Evolutionary conservation across 2,329 filamentous ascomycete species (phyloP).

Genomic region (Pseudogymnoascus sp.): DNA sequence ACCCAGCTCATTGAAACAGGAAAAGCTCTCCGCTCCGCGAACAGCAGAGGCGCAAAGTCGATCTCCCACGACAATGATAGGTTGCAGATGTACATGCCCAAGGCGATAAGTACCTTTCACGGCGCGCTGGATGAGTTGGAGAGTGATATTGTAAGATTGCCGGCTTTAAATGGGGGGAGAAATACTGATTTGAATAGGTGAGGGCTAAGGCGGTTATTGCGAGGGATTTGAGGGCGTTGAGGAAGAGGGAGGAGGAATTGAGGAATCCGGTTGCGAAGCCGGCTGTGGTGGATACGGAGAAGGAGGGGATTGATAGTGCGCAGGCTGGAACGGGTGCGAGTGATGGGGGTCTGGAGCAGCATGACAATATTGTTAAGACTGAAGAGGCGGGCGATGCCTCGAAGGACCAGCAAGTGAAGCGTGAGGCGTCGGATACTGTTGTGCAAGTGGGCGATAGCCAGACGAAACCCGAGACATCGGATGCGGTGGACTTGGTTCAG

Average conservation of each 20-base stretch:
- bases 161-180: neutral
- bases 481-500: neutral
- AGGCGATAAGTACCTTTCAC: conserved; percentile 33
- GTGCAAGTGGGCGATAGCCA: neutral
- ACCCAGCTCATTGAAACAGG: conserved; percentile 51
- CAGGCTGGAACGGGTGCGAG: neutral
- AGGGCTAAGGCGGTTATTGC: conserved; percentile 48
- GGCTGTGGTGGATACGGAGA: neutral
- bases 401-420: neutral
- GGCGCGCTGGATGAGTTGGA: conserved; percentile 49
- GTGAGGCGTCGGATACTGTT: neutral
- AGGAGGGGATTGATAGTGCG: neutral
- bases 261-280: conserved; percentile 21
- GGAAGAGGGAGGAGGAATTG: conserved; percentile 23
- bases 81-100: conserved; percentile 23
- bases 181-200: conserved; percentile 29
- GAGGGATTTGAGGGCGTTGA: conserved; percentile 42
- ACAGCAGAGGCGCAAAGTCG: conserved; percentile 38
- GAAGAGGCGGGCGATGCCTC: neutral
- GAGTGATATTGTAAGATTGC: conserved; percentile 44
- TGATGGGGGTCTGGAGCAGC: neutral
- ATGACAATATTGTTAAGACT: neutral
- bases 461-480: neutral
- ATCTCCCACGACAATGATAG: conserved; percentile 23
- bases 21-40: conserved; percentile 45